Evolutionary conservation across 1,139 yeast genomes (phyloP), one percentile per base, ranked within the genome.

Genomic region (Pichia sp.): DNA sequence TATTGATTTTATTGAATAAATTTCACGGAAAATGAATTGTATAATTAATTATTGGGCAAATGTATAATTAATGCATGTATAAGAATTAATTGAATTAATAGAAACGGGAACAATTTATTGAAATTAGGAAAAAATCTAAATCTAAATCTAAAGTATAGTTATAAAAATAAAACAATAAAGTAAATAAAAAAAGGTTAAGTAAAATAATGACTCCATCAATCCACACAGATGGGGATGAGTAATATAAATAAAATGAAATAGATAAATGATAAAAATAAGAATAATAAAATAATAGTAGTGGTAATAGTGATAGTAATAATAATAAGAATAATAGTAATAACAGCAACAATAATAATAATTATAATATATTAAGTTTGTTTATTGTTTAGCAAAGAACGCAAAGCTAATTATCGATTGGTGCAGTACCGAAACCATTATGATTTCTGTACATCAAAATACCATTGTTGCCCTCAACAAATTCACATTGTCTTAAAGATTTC

Each of bases 381-480:
- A 14, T 18, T 14, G 18, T 29, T 10, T 29, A 15, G 31, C 6
- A 14, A 5, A 6, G 8, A 6, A 6, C 4, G 9, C 18, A 18
- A 9, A 18, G 13, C 9, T 22, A 5, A n/a, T 38, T 25, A 25
- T 45, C 48, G 5, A 19, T 37, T 38, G 60, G 56, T 20, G 44
- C 38, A 34, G 65, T 65, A 50, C 82, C 82, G 41, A 69, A 60
- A 47, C 67, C 66, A 65, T 84, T 84, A 56, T 70, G 65, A 63
- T 83, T 84, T 69, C 93, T 76, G 64, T 70, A 84, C 91, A 84
- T 83, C 68, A 70, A 64, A 47, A 84, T 79, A 43, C 89, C 94
- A 52, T 77, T 73, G 50, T 78, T 80, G 53, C 87, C 94, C 50
- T 85, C 95, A 46, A 86, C 89, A 57, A 76, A 85, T 63, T 85